Base-by-base conservation (phyloP, 2,329 filamentous ascomycete genomes). In the Talaromyces sp. region DNA sequence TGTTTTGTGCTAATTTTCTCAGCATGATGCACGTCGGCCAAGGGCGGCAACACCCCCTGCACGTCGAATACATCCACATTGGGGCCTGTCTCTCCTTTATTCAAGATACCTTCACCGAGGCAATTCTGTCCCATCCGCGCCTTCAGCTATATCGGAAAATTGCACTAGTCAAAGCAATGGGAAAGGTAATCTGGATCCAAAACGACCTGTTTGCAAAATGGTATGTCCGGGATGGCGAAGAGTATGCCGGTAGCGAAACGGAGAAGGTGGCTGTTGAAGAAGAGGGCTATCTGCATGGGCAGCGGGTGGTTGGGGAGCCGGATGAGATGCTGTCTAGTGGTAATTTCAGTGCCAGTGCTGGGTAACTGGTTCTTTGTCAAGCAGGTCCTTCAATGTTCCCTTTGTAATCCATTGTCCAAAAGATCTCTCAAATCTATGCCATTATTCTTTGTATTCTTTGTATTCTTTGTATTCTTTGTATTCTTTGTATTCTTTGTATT, bases 201-300 rank as follows among this genome's bases (percentile, higher is more conserved):
- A 94, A 94, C 71, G 90, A 94, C 73, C 81, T 94, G 33, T 90
- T 94, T 73, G 89, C 90, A n/a, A 90, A 89, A 73, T 93, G 89
- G 88, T 90, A 92, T 68, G 85, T 90, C 40, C 81, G 83, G 36
- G 87, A 90, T 66, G 87, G 87, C 56, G 83, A 87, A 40, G 89
- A 91, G 73, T 58, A 58, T 40, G 82, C 76, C 64, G 75, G 70
- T 28, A 78, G 81, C 4, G 73, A 76, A 57, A 76, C 78, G 63
- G 75, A 75, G 27, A 68, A 79, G 23, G 77, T 82, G 14, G 76
- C 81, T 30, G 72, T 85, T 52, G 86, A 89, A 70, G 77, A 79
- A 58, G 88, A 90, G 69, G 87, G 87, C 0, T 89, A 84, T 68
- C 68, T 89, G 23, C 82, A 87, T 65, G 87, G 87, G 1, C 86